Evolutionary conservation across 345 rosid genomes (phyloP).

Genomic region (Lenwebbia sp.): DNA sequence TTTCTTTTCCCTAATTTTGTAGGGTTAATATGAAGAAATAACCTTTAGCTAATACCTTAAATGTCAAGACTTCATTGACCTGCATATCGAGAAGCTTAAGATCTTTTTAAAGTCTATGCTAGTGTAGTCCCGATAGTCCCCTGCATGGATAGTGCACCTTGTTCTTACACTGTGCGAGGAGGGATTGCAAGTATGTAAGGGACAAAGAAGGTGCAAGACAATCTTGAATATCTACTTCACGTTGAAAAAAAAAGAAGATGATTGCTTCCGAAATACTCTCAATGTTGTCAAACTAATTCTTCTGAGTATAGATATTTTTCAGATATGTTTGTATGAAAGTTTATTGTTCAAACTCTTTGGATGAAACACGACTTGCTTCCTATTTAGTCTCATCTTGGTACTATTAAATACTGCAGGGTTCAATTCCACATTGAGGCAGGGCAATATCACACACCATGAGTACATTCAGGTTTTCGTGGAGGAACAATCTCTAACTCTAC

Average conservation of each 20-base stretch:
- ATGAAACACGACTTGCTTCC: background rate
- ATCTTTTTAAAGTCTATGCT: background rate
- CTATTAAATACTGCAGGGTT: constrained; percentile 49
- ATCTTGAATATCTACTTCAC: background rate
- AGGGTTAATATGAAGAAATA: background rate
- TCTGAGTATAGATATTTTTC: background rate
- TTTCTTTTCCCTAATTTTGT: background rate
- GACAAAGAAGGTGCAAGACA: background rate
- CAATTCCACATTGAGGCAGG: constrained; percentile 96
- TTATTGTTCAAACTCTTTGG: background rate
- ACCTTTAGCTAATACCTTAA: background rate
- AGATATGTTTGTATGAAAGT: background rate
- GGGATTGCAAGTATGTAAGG: background rate
- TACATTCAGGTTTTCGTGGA: constrained; percentile 67
- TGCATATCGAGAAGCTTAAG: background rate
- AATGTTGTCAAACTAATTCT: background rate
- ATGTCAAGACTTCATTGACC: background rate
- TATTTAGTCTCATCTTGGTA: background rate
- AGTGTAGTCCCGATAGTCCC: background rate
- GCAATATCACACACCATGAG: constrained; percentile 95
- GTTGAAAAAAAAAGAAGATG: background rate
- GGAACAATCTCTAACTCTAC: background rate
- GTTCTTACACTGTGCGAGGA: background rate
- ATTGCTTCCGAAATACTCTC: background rate
- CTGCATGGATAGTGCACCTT: background rate